Evolutionary conservation across 306 rosid species (phyloP), one percentile per base, ranked within the genome.

Genomic region (Arachis hypogaea): DNA sequence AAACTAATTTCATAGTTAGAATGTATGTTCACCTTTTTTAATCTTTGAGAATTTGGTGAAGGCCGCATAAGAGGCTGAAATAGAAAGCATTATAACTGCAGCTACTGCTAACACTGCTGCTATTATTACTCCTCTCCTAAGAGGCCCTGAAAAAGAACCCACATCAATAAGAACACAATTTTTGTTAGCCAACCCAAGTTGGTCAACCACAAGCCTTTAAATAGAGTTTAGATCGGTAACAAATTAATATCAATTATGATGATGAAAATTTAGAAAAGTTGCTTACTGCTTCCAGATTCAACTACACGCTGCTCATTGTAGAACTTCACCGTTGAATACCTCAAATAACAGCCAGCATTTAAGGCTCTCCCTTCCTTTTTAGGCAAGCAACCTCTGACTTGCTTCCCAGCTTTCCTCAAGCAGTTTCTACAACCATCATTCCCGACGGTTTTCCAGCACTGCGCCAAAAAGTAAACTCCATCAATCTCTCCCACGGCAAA

Each of bases 301-400:
- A 9, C 60, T 63, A 54, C 80, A 33, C 56, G 75, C 1, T 29
- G 7, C 29, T 85, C 80, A 16, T 68, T 68, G 51, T 81, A 88
- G 50, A 93, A 90, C 52, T 88, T 90, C 10, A 55, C 47, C 0
- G 95, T 83, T 0, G 98, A 88, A 66, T 87, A 93, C 40, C 97
- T 88, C 89, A 90, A 72, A 71, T 93, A 93, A 71, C 98, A 93
- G 3, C 98, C 98, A 43, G 91, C 89, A 82, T 86, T 84, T 88
- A 93, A 76, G 10, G 82, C 89, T 73, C 87, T 87, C 42, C 95
- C 98, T 82, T 93, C 95, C 10, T 51, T 88, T 5, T 80, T 82
- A 0, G 88, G 85, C 47, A 63, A 75, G 68, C 98, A 93, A 0
- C 69, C 68, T 44, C 54, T 75, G 0, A 85, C 73, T 1, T 71